Percentiles rank a stretch among this genome's conserved stretches.
Conservation (phyloP, 345 rosid genomes). For the Eucalyptus cladocalyx region DNA sequence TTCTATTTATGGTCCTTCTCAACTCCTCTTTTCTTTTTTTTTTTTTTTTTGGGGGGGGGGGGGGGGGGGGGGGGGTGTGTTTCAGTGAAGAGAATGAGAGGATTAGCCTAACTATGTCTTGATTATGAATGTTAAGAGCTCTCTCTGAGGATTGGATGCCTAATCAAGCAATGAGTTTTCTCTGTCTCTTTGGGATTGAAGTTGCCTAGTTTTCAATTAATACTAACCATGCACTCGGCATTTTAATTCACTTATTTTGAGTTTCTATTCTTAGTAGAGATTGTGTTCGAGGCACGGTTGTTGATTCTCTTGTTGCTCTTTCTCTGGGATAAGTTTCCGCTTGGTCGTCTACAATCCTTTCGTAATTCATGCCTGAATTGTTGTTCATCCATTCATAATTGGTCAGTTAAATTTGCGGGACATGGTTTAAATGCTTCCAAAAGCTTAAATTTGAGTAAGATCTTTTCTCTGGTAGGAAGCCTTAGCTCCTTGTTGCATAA, state of each 20-base stretch:
- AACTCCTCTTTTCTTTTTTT: too few relatives aligned
- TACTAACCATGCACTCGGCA: neutral
- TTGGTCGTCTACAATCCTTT: neutral
- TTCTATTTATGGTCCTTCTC: neutral
- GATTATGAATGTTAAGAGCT: neutral
- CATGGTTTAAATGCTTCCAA: neutral
- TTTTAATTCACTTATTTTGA: neutral
- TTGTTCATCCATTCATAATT: neutral
- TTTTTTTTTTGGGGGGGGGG: neutral
- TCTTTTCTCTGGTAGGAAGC: neutral
- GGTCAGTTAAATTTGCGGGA: neutral
- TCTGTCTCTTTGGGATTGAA: neutral
- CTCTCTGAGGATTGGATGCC: neutral
- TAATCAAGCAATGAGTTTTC: neutral
- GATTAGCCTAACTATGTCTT: neutral
- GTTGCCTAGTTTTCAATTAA: neutral
- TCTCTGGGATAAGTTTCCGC: neutral
- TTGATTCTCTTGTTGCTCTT: neutral
- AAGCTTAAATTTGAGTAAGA: neutral
- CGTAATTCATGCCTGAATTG: neutral
- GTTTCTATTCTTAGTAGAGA: neutral
- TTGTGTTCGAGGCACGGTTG: neutral
- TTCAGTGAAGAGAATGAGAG: neutral
- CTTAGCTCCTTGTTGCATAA: neutral
- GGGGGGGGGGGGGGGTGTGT: neutral